Conservation (phyloP, 1,284 basidiomycete genomes). For the Cutaneotrichosporon sp. region DNA sequence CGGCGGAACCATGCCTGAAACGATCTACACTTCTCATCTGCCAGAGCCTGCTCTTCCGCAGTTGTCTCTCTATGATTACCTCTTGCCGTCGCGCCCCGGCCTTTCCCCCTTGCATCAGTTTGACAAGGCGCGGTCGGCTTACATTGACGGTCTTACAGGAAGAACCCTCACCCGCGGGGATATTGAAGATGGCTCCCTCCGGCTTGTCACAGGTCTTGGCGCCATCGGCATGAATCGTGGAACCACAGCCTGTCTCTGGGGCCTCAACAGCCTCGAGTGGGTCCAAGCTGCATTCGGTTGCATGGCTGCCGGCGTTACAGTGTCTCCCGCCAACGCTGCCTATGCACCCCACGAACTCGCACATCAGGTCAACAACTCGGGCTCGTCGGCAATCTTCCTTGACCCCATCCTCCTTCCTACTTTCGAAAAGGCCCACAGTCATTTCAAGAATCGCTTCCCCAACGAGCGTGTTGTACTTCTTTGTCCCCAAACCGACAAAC, state of each 20-base stretch:
- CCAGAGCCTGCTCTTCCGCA: constrained; percentile 7
- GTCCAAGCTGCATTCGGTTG: constrained; percentile 58
- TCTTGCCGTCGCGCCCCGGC: constrained; percentile 5
- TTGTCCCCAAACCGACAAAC: not conserved
- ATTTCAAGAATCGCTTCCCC: constrained; percentile 13
- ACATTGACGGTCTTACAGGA: constrained; percentile 62
- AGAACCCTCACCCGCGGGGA: constrained; percentile 56
- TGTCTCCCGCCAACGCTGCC: constrained; percentile 39
- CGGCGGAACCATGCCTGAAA: too few relatives aligned
- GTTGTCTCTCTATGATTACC: constrained; percentile 5
- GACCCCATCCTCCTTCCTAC: constrained; percentile 52
- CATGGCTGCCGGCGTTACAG: constrained; percentile 37
- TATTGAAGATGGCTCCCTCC: constrained; percentile 56
- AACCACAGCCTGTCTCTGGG: constrained; percentile 40
- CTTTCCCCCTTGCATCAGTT: constrained; percentile 6
- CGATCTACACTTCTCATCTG: constrained; percentile 9
- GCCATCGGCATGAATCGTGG: constrained; percentile 27
- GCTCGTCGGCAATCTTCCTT: constrained; percentile 55
- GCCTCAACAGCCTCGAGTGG: constrained; percentile 59
- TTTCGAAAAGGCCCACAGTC: constrained; percentile 26
- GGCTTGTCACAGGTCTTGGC: constrained; percentile 55
- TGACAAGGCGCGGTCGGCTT: constrained; percentile 52
- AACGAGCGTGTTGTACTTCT: constrained; percentile 32
- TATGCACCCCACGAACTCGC: constrained; percentile 29
- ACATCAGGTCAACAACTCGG: constrained; percentile 52